These are phyloP conservation scores for Myriosclerotinia duriaeana DNA, from an alignment of 2,329 filamentous ascomycete species.

Conservation along the genomic window DNA sequence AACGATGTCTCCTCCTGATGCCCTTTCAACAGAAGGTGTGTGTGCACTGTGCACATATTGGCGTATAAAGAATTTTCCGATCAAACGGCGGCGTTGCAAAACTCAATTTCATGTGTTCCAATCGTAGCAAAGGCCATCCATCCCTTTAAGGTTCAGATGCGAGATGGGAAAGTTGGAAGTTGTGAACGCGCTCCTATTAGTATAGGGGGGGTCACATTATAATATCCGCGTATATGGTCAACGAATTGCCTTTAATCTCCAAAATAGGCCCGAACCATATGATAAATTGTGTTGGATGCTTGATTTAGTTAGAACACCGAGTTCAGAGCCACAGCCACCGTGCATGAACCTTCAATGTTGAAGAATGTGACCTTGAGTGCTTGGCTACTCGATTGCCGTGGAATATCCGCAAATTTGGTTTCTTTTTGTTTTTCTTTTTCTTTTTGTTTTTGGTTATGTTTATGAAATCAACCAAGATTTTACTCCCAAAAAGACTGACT, in stretches of 20 bases:
- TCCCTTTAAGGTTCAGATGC: background rate
- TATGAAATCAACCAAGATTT: background rate
- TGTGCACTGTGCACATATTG: background rate
- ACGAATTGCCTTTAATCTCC: background rate
- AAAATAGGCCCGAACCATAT: background rate
- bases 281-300: background rate
- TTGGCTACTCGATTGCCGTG: background rate
- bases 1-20: background rate
- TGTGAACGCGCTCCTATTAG: background rate
- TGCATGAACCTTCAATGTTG: slow-evolving; percentile 6
- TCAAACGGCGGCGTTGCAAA: background rate
- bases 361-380: background rate
- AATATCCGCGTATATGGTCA: background rate
- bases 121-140: background rate
- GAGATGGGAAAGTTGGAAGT: background rate
- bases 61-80: background rate
- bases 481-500: background rate
- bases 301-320: background rate
- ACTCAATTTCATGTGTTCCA: background rate
- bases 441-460: background rate
- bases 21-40: background rate
- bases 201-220: background rate
- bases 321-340: background rate
- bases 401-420: background rate
- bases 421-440: background rate